Conservation (phyloP, 2,329 filamentous ascomycete species). For the Trichoderma breve region DNA sequence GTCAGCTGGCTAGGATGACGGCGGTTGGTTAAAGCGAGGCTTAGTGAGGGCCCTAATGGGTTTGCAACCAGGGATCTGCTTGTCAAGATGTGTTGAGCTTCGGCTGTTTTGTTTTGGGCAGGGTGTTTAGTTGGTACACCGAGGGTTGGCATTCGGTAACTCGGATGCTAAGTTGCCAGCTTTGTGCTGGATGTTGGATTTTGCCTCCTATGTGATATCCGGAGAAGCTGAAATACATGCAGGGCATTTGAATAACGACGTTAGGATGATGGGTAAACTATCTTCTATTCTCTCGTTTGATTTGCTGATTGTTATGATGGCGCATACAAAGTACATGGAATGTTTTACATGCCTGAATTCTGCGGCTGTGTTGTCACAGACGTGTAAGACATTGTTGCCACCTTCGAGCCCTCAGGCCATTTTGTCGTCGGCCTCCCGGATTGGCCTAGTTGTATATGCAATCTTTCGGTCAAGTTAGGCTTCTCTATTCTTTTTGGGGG, state of each 20-base stretch:
- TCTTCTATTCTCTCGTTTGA: not conserved
- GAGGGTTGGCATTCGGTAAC: not conserved
- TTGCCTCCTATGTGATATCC: not conserved
- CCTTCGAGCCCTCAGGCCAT: not conserved
- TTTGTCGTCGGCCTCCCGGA: not conserved
- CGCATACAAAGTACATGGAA: not conserved
- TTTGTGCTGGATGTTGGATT: not conserved
- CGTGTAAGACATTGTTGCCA: slow-evolving; percentile 13
- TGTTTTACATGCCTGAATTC: not conserved
- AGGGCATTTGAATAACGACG: not conserved
- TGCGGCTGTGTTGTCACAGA: not conserved
- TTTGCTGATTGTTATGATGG: not conserved
- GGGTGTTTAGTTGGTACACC: not conserved
- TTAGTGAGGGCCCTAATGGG: slow-evolving; percentile 1
- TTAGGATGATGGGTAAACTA: not conserved
- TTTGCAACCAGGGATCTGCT: not conserved
- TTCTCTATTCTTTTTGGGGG: not conserved
- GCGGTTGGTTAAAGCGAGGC: not conserved
- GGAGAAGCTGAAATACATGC: not conserved
- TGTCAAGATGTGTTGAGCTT: not conserved
- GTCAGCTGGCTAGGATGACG: not conserved
- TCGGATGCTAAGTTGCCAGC: not conserved
- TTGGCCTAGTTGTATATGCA: not conserved
- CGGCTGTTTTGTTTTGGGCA: not conserved
- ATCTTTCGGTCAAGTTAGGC: not conserved